A percentile compares a stretch with the other conserved stretches of the same genome.
Evolutionary conservation across 768 basidiomycete genomes (phyloP).

Genomic region (Suillus occidentalis): DNA sequence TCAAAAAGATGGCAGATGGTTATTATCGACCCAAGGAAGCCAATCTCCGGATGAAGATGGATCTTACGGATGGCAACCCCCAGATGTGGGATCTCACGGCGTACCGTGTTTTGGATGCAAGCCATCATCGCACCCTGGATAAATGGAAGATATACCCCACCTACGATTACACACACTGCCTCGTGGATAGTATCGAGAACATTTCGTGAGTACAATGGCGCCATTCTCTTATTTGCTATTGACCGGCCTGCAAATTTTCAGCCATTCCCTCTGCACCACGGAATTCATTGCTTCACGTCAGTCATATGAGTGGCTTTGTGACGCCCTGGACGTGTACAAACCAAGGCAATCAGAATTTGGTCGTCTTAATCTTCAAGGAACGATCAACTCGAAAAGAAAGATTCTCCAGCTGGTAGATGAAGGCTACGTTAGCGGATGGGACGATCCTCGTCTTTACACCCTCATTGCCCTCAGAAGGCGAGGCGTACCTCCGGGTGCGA

Average conservation of each 20-base stretch:
- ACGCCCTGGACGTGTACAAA: constrained; percentile 96
- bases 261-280: constrained; percentile 94
- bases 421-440: constrained; percentile 88
- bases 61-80: constrained; percentile 88
- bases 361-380: constrained; percentile 88
- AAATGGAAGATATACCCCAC: constrained; percentile 98
- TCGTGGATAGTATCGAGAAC: constrained; percentile 98
- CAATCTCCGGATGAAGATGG: constrained; percentile 96
- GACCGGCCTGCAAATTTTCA: constrained; percentile 29
- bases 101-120: constrained; percentile 86
- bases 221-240: not conserved
- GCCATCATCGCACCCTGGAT: constrained; percentile 90
- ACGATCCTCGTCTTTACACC: constrained; percentile 96
- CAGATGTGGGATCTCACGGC: constrained; percentile 99
- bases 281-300: constrained; percentile 96
- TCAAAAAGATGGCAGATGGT: constrained; percentile 90
- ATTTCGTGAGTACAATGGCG: constrained; percentile 74
- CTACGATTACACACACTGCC: constrained; percentile 98
- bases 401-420: constrained; percentile 85
- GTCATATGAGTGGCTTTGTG: constrained; percentile 99
- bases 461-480: constrained; percentile 93
- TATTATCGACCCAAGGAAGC: constrained; percentile 90
- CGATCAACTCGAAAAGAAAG: constrained; percentile 96
- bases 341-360: constrained; percentile 97
- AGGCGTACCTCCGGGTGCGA: constrained; percentile 95